A percentile compares a stretch with the other conserved stretches of the same genome.
These are phyloP conservation scores for Citrus australasica DNA, from an alignment of 345 rosid species.

Conservation along the genomic window DNA sequence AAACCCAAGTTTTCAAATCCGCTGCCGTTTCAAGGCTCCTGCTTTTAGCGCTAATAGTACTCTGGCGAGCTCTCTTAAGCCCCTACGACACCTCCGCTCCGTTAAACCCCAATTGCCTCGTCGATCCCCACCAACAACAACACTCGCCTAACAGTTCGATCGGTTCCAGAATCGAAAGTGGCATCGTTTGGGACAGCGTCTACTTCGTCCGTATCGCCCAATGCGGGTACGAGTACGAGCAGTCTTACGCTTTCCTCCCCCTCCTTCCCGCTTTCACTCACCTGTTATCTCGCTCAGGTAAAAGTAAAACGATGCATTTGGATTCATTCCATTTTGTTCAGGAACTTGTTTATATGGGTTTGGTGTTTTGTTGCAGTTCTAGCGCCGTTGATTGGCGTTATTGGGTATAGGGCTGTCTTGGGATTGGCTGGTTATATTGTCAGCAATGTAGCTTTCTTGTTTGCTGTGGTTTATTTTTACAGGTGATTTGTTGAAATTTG, in stretches of 20 bases:
- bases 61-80: slow-evolving; percentile 62
- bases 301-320: background rate
- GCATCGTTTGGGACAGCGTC: slow-evolving; percentile 89
- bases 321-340: background rate
- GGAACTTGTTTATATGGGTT: slow-evolving; percentile 2
- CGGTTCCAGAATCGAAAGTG: slow-evolving; percentile 43
- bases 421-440: slow-evolving; percentile 71
- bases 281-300: slow-evolving; percentile 63
- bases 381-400: slow-evolving; percentile 61
- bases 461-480: slow-evolving; percentile 49
- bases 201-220: slow-evolving; percentile 73
- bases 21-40: slow-evolving; percentile 61
- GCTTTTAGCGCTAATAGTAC: slow-evolving; percentile 41
- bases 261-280: slow-evolving; percentile 64
- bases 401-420: slow-evolving; percentile 80
- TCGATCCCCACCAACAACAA: slow-evolving; percentile 11
- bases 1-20: slow-evolving; percentile 41
- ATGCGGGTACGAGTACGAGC: slow-evolving; percentile 95
- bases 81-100: slow-evolving; percentile 90
- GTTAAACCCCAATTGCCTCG: slow-evolving; percentile 56
- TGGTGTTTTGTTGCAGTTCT: slow-evolving; percentile 45
- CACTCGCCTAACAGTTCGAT: slow-evolving; percentile 17
- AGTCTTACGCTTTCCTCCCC: slow-evolving; percentile 85
- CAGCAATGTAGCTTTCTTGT: slow-evolving; percentile 60
- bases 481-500: slow-evolving; percentile 26